Conservation (phyloP, 2,329 filamentous ascomycete species). For the Fusarium marasasianum region DNA sequence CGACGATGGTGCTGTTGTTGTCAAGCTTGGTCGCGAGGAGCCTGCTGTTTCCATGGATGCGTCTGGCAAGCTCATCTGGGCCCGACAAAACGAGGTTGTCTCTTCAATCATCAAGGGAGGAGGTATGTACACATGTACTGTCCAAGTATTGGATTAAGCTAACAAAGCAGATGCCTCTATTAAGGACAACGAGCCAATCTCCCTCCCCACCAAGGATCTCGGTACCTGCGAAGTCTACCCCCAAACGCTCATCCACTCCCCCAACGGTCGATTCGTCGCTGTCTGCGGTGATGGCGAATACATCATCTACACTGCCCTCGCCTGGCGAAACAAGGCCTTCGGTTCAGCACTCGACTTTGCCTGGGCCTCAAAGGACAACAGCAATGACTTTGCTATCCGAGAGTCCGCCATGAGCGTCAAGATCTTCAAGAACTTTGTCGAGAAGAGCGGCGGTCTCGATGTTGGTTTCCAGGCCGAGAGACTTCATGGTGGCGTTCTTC, state of each 20-base stretch:
- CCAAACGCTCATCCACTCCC: constrained; percentile 93
- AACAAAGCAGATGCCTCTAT: constrained; percentile 71
- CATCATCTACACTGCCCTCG: constrained; percentile 97
- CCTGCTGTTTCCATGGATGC: constrained; percentile 97
- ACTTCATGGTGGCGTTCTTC: constrained; percentile 84
- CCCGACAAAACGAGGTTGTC: constrained; percentile 92
- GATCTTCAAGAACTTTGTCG: constrained; percentile 97
- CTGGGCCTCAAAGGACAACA: constrained; percentile 97
- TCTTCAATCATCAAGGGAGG: constrained; percentile 95
- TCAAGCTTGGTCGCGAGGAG: constrained; percentile 97
- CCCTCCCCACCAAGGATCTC: constrained; percentile 90
- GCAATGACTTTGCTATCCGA: constrained; percentile 97
- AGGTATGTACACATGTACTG: constrained; percentile 52
- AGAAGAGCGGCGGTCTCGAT: constrained; percentile 87
- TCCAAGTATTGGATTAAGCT: constrained; percentile 23
- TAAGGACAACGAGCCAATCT: constrained; percentile 90
- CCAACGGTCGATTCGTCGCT: constrained; percentile 86
- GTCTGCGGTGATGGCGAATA: constrained; percentile 96
- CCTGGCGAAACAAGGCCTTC: constrained; percentile 97
- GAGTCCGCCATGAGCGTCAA: constrained; percentile 95
- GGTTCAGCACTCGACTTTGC: constrained; percentile 95
- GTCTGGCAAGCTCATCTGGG: constrained; percentile 96
- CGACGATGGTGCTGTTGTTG: constrained; percentile 96
- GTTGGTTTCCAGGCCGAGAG: constrained; percentile 96
- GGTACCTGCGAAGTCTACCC: constrained; percentile 97